Conservation (phyloP, 192 early-diverging fungal species). For the Physocladia obscura region DNA sequence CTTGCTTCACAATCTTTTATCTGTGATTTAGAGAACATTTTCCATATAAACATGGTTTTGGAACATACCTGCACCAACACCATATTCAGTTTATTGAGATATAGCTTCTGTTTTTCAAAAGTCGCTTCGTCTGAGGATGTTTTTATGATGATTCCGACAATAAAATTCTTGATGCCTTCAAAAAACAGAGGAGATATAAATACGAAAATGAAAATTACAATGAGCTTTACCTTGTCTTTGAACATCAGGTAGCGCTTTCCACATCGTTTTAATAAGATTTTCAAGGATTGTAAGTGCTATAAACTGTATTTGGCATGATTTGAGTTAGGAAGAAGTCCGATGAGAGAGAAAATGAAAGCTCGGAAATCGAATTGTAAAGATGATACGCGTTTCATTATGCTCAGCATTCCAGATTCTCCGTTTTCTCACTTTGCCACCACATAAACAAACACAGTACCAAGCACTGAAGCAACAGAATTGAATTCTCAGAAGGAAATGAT, state of each 20-base stretch:
- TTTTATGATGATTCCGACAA: conserved; percentile 89
- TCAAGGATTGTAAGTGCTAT: conserved; percentile 93
- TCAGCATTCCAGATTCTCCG: no score
- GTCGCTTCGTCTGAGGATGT: conserved; percentile 83
- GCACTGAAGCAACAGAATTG: no score
- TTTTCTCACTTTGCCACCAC: no score
- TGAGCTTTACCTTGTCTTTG: conserved; percentile 72
- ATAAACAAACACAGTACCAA: no score
- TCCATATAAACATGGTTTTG: no score
- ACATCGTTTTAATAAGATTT: conserved; percentile 92
- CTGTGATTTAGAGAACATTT: background rate
- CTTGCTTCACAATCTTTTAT: conserved; percentile 92
- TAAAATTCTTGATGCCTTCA: conserved; percentile 90
- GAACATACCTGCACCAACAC: conserved; percentile 94
- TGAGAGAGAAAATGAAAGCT: no score
- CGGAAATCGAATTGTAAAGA: no score
- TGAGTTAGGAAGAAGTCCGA: no score
- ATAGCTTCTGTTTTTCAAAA: conserved; percentile 72
- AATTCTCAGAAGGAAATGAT: no score
- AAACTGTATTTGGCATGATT: conserved; percentile 71
- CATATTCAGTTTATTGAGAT: conserved; percentile 92
- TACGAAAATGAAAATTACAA: background rate
- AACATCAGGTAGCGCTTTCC: conserved; percentile 88
- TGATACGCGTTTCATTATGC: no score
- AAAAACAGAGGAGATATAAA: background rate